Base-by-base conservation (phyloP, 768 basidiomycete genomes). In the Suillus weaverae region DNA sequence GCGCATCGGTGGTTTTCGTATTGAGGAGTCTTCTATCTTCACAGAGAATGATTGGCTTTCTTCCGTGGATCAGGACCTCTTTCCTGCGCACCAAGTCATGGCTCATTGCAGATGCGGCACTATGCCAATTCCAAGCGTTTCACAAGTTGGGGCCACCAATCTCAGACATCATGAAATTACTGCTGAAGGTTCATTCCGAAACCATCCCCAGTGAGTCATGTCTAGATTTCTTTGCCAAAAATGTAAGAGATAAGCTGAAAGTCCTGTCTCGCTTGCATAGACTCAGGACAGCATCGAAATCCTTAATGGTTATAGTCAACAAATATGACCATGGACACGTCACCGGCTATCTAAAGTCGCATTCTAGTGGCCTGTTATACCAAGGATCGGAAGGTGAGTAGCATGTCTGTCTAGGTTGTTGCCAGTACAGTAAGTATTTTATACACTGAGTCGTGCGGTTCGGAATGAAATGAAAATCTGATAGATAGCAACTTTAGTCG, bases 401-500 rank as follows among this genome's bases (percentile, higher is more conserved):
- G 9, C 33, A 55, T n/a, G 5, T 55, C 13, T 20, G 33, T 26
- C 26, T 26, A 26, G 26, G 2, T 26, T 26, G 26, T 26, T 26
- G 26, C 26, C 26, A 26, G 26, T 26, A 4, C n/a, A 56, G 43
- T 22, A 56, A 26, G 55, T 22, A 35, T 55, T 36, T 36, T 13
- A 36, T n/a, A 16, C 9, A 36, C 51, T 32, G 18, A 9, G 11
- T 5, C 4, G 51, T 20, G 32, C 22, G 7, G 13, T 14, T 22
- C 13, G 22, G 22, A 56, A 14, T 36, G 20, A 20, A n/a, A 35
- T 38, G 14, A 22, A 48, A 22, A 22, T 57, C 5, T 39, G 38
- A 57, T 57, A 39, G 56, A 57, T 59, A 41, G 3, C 56, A 59
- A 59, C 56, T 59, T 59, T 59, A 59, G 56, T 18, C 9, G 10